Evolutionary conservation across 805 yeast genomes (phyloP), one percentile per base, ranked within the genome.

Genomic region (Cyberlindnera petersonii): DNA sequence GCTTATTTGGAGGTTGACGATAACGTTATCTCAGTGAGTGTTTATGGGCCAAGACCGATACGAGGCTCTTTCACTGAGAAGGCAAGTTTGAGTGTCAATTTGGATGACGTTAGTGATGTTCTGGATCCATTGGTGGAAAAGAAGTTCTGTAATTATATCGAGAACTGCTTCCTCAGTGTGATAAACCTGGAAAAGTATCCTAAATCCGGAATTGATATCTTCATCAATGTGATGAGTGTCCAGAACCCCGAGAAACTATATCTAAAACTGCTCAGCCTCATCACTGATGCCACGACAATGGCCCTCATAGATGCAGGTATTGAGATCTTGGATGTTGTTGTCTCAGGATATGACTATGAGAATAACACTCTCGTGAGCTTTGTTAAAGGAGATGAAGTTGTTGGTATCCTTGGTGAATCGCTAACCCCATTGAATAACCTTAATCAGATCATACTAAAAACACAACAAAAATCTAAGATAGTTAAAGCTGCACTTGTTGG

Each of bases 1-100:
- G 74, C 94, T 3, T 85, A 82, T 49, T 55, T 86, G 16, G 97
- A 89, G 59, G 64, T 69, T 0, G 84, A 75, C 23, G 52, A 52
- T 5, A 55, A 55, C 24, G 51, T 55, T 10, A 70, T 75, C 19
- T 74, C 75, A 19, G 82, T 82, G 1, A 72, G 87, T 4, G 79
- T 91, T 0, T 85, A 79, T 60, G 98, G 98, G 0, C 98, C 98
- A 4, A 71, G 88, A 48, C 96, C 98, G 7, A 79, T 76, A 44
- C 69, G 85, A 44, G 86, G 87, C 2, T 74, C 86, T 4, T 86
- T 82, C 57, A 69, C 75, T 26, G 78, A 82, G 17, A 66, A 75
- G 35, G 89, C 89, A 3, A 68, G 77, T 5, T 63, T 86, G 29
- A 72, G 79, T 20, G 87, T 85, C 13, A 63, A 59, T 21, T 41